phyloP scores from a whole-genome alignment of 306 rosid species.

The Abrus pulchellus region DNA sequence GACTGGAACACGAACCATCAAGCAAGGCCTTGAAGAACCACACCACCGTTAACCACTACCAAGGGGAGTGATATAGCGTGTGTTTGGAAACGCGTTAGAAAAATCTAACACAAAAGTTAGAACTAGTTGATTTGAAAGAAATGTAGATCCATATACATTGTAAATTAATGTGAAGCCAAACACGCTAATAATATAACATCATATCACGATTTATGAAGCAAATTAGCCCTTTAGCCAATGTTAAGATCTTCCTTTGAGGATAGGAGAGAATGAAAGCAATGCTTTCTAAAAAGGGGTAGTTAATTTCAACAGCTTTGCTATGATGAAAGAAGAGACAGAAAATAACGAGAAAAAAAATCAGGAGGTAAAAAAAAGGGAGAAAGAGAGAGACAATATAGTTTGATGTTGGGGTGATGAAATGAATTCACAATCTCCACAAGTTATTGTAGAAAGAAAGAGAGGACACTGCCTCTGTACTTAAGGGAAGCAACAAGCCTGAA shows the following conservation, averaged over 20 bases:
- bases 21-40: slow-evolving; percentile 62
- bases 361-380: background rate
- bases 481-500: slow-evolving; percentile 54
- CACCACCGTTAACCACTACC: slow-evolving; percentile 21
- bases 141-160: too few species aligned
- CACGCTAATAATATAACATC: too few species aligned
- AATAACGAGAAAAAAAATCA: background rate
- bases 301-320: slow-evolving; percentile 38
- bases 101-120: too few species aligned
- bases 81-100: too few species aligned
- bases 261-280: slow-evolving; percentile 41
- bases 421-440: slow-evolving; percentile 30
- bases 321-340: slow-evolving; percentile 30
- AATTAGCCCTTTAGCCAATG: slow-evolving; percentile 27
- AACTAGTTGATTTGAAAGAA: too few species aligned
- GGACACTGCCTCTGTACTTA: slow-evolving; percentile 53
- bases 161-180: too few species aligned
- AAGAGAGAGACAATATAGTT: background rate
- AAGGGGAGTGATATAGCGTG: background rate
- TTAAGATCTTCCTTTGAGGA: slow-evolving; percentile 36
- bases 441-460: slow-evolving; percentile 58
- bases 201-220: background rate
- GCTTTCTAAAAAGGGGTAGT: slow-evolving; percentile 54
- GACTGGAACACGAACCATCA: slow-evolving; percentile 88
- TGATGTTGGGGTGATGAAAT: slow-evolving; percentile 1